These are phyloP conservation scores for Lotmaria passim DNA, from an alignment of 208 protist species.

Conservation along the genomic window DNA sequence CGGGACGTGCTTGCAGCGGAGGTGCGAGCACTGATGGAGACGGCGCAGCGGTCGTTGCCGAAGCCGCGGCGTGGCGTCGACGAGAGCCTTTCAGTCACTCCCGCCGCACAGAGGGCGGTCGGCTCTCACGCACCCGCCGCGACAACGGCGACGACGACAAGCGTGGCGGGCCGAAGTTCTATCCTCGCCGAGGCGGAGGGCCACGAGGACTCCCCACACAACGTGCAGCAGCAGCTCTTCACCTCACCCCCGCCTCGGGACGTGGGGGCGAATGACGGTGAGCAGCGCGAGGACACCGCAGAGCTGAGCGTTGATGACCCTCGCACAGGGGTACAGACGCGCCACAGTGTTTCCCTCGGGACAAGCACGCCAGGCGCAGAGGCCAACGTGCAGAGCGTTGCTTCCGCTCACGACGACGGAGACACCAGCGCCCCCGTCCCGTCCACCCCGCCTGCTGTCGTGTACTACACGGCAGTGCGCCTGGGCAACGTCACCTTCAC, in stretches of 20 bases:
- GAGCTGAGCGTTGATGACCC: too few relatives aligned
- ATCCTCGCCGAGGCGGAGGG: too few relatives aligned
- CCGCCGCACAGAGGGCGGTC: slow-evolving; percentile 1
- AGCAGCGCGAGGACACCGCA: neutral
- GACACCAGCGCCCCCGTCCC: neutral
- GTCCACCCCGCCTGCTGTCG: slow-evolving; percentile 7
- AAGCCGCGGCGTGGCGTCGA: neutral
- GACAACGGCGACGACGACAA: neutral
- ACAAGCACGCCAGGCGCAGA: neutral
- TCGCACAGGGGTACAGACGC: too few relatives aligned
- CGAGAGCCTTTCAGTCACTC: neutral
- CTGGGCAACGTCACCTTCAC: slow-evolving; percentile 34
- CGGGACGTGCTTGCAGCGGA: slow-evolving; percentile 48
- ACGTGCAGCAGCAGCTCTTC: slow-evolving; percentile 39
- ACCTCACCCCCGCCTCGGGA: slow-evolving; percentile 3
- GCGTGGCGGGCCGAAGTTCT: neutral
- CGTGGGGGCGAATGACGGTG: neutral
- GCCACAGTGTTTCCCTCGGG: slow-evolving; percentile 26
- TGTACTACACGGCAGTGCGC: slow-evolving; percentile 26
- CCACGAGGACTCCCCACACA: slow-evolving; percentile 8
- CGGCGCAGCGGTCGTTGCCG: slow-evolving; percentile 42
- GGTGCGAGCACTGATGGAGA: slow-evolving; percentile 48
- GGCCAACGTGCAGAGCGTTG: too few relatives aligned
- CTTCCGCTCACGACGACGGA: too few relatives aligned
- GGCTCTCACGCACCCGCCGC: neutral